Evolutionary conservation across 352 stramenopile genomes (phyloP).

Genomic region (Phytophthora lateralis): DNA sequence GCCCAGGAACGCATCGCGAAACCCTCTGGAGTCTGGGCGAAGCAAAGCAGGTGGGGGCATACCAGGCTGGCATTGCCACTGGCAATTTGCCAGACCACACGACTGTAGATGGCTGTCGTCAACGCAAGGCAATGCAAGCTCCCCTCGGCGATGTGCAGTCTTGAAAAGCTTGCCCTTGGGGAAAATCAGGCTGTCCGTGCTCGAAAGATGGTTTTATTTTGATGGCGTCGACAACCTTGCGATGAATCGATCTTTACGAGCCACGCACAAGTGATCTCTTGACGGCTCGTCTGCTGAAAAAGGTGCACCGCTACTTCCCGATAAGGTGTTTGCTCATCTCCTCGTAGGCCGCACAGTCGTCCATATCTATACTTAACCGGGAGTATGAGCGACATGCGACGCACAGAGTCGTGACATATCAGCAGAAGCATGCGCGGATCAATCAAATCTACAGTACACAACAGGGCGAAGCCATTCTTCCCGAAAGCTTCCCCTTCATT

Average conservation of each 20-base stretch:
- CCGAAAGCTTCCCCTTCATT: conserved; percentile 23
- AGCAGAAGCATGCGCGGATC: conserved; percentile 1
- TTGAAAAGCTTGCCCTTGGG: background rate
- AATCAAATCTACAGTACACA: conserved; percentile 16
- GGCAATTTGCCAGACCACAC: conserved; percentile 2
- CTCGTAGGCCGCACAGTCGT: background rate
- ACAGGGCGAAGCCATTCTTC: conserved; percentile 23
- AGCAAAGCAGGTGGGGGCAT: conserved; percentile 7
- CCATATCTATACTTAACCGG: conserved; percentile 3
- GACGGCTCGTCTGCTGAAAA: conserved; percentile 12
- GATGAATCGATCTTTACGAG: conserved; percentile 7
- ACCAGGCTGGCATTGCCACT: too few relatives aligned
- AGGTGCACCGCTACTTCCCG: background rate
- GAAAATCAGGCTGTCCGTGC: conserved; percentile 4
- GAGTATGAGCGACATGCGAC: conserved; percentile 15
- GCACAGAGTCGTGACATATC: conserved; percentile 3
- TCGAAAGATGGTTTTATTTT: conserved; percentile 6
- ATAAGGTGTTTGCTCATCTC: conserved; percentile 3
- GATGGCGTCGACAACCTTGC: background rate
- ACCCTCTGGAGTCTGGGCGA: conserved; percentile 4
- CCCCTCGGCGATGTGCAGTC: too few relatives aligned
- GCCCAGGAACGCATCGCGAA: background rate
- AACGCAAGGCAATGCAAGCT: background rate
- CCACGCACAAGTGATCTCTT: background rate
- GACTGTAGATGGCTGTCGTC: background rate